Conservation (phyloP, 2,329 filamentous ascomycete species). For the Claviceps quebecensis region DNA sequence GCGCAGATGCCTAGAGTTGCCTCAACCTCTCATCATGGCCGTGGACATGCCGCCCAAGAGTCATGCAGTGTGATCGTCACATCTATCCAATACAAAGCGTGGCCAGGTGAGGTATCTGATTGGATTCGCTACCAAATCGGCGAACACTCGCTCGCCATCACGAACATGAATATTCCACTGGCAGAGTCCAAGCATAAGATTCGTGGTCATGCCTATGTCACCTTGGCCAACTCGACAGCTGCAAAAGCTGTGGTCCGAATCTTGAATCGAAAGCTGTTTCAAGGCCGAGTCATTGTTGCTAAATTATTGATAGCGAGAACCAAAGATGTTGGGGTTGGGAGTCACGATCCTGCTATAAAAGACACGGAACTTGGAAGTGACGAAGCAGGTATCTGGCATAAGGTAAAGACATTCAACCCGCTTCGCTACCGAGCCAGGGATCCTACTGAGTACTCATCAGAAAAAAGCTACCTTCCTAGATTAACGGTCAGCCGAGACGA, state of each 20-base stretch:
- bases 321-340: not conserved
- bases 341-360: not conserved
- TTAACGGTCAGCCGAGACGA: too few species aligned
- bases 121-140: constrained; percentile 17
- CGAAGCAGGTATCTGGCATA: not conserved
- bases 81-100: constrained; percentile 12
- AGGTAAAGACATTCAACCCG: not conserved
- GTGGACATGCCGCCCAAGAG: constrained; percentile 5
- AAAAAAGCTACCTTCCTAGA: too few species aligned
- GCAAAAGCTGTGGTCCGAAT: constrained; percentile 13
- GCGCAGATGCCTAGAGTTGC: not conserved
- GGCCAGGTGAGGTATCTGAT: constrained; percentile 11
- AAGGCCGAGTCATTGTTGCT: constrained; percentile 11
- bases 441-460: too few species aligned
- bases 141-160: constrained; percentile 9
- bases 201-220: constrained; percentile 15
- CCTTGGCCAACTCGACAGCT: constrained; percentile 10
- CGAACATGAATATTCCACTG: constrained; percentile 14
- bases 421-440: too few species aligned
- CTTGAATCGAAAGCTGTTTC: constrained; percentile 15
- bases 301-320: not conserved
- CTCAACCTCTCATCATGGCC: not conserved
- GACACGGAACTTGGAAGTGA: too few species aligned
- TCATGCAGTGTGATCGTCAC: constrained; percentile 14
- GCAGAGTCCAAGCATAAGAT: constrained; percentile 11